A percentile compares a stretch with the other conserved stretches of the same genome.
phyloP scores from a whole-genome alignment of 768 basidiomycete species.

The Daedaleopsis sinensis region DNA sequence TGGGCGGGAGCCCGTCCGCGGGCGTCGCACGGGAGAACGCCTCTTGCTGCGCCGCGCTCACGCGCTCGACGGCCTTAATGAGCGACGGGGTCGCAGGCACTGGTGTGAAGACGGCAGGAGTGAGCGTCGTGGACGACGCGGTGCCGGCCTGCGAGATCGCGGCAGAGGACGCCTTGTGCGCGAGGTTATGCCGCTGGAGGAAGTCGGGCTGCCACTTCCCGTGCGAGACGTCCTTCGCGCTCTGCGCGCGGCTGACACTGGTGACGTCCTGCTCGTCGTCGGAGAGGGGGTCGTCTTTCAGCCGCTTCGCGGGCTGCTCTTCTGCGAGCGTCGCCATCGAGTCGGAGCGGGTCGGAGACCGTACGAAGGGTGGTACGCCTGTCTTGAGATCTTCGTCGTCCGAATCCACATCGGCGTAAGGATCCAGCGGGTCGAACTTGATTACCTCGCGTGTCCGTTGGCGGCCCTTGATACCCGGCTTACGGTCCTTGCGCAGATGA shows the following conservation, averaged over 20 bases:
- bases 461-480: constrained; percentile 11
- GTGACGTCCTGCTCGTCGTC: constrained; percentile 37
- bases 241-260: not conserved
- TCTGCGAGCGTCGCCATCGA: constrained; percentile 30
- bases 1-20: constrained; percentile 9
- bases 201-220: constrained; percentile 54
- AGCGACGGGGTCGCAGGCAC: constrained; percentile 69
- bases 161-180: constrained; percentile 22
- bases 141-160: constrained; percentile 25
- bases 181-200: constrained; percentile 42
- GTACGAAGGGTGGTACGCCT: constrained; percentile 18
- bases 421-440: constrained; percentile 36
- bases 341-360: constrained; percentile 22
- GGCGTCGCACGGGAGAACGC: constrained; percentile 36
- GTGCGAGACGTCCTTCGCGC: not conserved
- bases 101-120: constrained; percentile 35
- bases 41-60: constrained; percentile 56
- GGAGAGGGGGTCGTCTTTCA: constrained; percentile 22
- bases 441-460: constrained; percentile 48
- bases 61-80: constrained; percentile 62
- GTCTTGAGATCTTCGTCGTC: constrained; percentile 35
- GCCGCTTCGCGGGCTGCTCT: constrained; percentile 9
- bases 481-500: constrained; percentile 21
- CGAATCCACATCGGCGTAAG: constrained; percentile 23
- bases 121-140: constrained; percentile 18